These are phyloP conservation scores for Talinum fruticosum DNA, from an alignment of 148 eudicot species.

Conservation along the genomic window DNA sequence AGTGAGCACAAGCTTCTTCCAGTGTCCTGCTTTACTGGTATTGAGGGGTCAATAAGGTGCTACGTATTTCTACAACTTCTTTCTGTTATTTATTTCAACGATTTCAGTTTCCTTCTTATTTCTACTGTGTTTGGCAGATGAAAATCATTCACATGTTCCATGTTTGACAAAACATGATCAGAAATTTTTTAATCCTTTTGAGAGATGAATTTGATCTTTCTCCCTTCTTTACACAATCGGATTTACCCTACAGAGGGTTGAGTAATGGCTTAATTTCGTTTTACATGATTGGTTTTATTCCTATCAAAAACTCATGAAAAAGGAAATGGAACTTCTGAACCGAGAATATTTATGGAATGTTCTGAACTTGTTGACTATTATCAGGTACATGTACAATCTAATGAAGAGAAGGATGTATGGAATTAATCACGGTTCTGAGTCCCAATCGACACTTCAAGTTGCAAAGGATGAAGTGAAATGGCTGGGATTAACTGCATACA, in stretches of 20 bases:
- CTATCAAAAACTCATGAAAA: not conserved
- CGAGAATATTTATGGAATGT: not conserved
- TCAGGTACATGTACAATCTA: constrained; percentile 67
- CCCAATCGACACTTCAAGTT: constrained; percentile 41
- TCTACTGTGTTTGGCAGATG: too few relatives aligned
- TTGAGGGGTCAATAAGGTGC: constrained; percentile 67
- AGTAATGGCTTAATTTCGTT: too few relatives aligned
- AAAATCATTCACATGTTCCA: too few relatives aligned
- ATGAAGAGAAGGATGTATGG: constrained; percentile 57
- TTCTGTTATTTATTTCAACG: not conserved
- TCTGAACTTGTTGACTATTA: constrained; percentile 5
- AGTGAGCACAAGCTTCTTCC: constrained; percentile 34
- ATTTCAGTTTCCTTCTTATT: too few relatives aligned
- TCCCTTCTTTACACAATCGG: too few relatives aligned
- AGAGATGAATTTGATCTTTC: too few relatives aligned
- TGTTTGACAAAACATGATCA: too few relatives aligned
- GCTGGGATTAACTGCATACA: constrained; percentile 80
- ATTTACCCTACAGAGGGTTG: too few relatives aligned
- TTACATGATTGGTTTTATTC: too few relatives aligned
- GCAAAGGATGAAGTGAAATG: constrained; percentile 50
- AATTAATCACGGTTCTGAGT: constrained; percentile 9
- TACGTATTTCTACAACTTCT: too few relatives aligned
- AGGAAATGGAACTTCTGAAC: not conserved
- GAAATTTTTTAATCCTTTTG: too few relatives aligned
- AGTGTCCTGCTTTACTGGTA: constrained; percentile 31